A percentile compares a stretch with the other conserved stretches of the same genome.
Conservation (phyloP, 306 rosid species). For the Ziziphus jujuba region DNA sequence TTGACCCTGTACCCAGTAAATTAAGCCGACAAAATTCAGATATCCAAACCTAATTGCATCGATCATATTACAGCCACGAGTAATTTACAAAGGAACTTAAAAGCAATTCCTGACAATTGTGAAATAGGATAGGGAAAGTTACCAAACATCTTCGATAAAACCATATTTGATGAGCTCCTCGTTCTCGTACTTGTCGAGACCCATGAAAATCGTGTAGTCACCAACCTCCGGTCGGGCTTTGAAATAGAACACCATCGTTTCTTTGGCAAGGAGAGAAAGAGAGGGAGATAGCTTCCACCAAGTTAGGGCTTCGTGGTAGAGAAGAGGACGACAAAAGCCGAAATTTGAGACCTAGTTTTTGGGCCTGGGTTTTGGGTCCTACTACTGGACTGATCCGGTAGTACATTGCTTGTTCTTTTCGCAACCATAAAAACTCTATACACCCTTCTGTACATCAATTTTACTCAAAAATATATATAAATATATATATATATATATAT, state of each 20-base stretch:
- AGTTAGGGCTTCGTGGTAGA: neutral
- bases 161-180: constrained; percentile 99
- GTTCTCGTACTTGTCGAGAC: constrained; percentile 94
- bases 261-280: constrained; percentile 16
- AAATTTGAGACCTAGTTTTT: neutral
- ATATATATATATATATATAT: too few relatives aligned
- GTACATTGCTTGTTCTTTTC: too few relatives aligned
- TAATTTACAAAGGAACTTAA: neutral
- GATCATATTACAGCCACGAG: neutral
- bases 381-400: too few relatives aligned
- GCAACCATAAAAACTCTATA: too few relatives aligned
- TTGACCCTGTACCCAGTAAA: neutral
- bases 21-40: neutral
- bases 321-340: neutral
- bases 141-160: constrained; percentile 93
- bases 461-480: too few relatives aligned
- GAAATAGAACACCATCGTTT: constrained; percentile 92
- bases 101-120: neutral
- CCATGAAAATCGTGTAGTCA: constrained; percentile 97
- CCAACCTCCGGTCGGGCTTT: constrained; percentile 96
- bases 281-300: constrained; percentile 8
- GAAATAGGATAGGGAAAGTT: constrained; percentile 6
- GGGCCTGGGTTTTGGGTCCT: too few relatives aligned
- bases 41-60: neutral
- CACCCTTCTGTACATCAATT: too few relatives aligned